Percentiles rank a stretch among this genome's conserved stretches.
Conservation (phyloP, 139 green algal species). For the Spirogloea muscicola region DNA sequence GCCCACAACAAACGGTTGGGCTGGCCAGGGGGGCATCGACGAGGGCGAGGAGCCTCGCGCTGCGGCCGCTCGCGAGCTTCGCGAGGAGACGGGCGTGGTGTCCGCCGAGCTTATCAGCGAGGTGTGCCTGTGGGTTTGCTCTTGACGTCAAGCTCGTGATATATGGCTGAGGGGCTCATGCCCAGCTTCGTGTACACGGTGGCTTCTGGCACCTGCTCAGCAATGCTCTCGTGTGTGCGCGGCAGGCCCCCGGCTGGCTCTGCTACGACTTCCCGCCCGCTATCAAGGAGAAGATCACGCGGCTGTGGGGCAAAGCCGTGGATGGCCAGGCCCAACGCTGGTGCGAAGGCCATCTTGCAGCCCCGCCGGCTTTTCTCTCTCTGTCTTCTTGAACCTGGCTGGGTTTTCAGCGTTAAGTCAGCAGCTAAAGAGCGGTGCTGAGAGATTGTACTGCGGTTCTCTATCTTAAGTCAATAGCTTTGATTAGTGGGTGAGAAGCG, state of each 20-base stretch:
- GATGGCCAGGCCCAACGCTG: constrained; percentile 35
- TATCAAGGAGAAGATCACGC: constrained; percentile 27
- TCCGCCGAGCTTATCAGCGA: constrained; percentile 27
- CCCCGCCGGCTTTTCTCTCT: no score
- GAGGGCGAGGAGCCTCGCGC: constrained; percentile 14
- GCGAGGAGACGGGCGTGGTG: constrained; percentile 48
- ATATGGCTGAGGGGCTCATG: background rate
- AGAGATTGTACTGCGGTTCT: no score
- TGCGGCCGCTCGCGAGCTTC: constrained; percentile 38
- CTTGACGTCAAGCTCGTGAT: background rate
- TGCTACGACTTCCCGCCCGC: constrained; percentile 40
- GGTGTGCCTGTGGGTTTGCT: constrained; percentile 1
- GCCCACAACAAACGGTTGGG: background rate
- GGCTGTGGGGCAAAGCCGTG: constrained; percentile 24
- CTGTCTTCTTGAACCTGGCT: no score
- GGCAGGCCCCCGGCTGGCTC: constrained; percentile 7
- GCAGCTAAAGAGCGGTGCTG: no score
- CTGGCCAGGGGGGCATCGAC: constrained; percentile 44
- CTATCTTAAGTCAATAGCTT: no score
- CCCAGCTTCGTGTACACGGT: no score
- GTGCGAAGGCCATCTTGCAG: no score
- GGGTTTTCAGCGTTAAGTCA: no score
- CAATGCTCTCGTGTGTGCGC: background rate
- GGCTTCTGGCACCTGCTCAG: background rate
- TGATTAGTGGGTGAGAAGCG: no score